Conservation (phyloP, 306 rosid species). For the Oxytropis ochrocephala region DNA sequence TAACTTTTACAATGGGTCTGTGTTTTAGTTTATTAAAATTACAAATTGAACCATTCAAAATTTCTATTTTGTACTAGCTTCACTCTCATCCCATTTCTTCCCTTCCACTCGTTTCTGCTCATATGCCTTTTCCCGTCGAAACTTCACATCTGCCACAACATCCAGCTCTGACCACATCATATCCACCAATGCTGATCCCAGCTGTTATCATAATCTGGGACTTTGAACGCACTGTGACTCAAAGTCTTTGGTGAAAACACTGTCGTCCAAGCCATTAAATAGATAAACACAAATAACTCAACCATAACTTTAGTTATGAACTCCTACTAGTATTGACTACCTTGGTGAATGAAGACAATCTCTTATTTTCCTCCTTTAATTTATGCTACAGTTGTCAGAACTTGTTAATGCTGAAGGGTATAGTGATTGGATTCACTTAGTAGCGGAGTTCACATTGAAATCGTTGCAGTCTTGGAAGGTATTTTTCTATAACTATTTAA, state of each 20-base stretch:
- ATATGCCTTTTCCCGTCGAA: background rate
- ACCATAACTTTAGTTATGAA: background rate
- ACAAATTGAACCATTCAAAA: background rate
- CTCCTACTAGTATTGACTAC: background rate
- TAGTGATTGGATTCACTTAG: constrained; percentile 88
- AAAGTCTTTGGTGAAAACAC: background rate
- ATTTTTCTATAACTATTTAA: constrained; percentile 11
- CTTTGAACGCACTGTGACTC: background rate
- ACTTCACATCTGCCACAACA: background rate
- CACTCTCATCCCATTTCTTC: background rate
- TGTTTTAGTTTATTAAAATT: background rate
- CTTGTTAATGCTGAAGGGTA: constrained; percentile 85
- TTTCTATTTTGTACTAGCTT: background rate
- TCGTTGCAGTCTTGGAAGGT: constrained; percentile 98
- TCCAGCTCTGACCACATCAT: background rate
- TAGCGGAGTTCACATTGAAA: constrained; percentile 88
- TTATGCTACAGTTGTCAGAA: constrained; percentile 67
- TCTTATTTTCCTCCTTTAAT: background rate
- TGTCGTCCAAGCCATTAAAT: background rate
- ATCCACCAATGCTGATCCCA: background rate
- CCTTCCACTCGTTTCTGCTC: background rate
- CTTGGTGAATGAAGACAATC: constrained; percentile 9
- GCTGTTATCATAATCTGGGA: background rate
- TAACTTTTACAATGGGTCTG: background rate
- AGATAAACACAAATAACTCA: background rate